Base-by-base conservation (phyloP, 495 filamentous ascomycete species). In the Aspergillus indologenus region DNA sequence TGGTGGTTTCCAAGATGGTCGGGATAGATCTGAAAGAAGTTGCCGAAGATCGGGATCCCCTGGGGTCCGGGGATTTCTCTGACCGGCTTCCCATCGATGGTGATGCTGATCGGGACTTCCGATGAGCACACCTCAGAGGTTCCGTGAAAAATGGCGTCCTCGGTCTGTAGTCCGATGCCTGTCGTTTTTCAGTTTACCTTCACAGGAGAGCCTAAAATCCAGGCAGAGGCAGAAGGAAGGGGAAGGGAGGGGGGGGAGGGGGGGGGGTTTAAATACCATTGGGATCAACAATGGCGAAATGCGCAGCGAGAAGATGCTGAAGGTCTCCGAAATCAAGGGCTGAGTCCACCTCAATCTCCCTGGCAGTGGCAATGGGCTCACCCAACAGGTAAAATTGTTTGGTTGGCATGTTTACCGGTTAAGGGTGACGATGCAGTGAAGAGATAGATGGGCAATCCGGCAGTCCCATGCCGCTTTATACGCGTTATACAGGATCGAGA, bases 1-100 rank as follows among this genome's bases (percentile, higher is more conserved):
- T 81, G 65, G 64, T 85, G 75, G 68, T 86, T 86, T 12, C 83
- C 83, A 0, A 85, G 68, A 58, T 80, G 80, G 64, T 86, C 83
- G 1, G 83, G 81, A 64, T 73, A 86, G 53, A 85, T 68, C 61
- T 84, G 81, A 59, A 77, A 82, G 69, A 71, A 80, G 65, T 67
- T 79, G 19, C 82, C 80, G 15, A 81, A 71, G 8, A 76, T 54
- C 9, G 83, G 83, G 0, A 85, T 66, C 2, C 75, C 77, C 1
- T 62, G 50, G 1, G 82, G 83, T 0, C 82, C 81, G 31, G 74
- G 75, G 15, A 75, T 65, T 6, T 69, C 65, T 22, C 73, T 72
- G 11, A 81, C 70, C 21, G 69, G 57, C 22, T 79, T 61, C 2
- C 77, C 75, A 55, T 81, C 78, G 18, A 81, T 66, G n/a, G 67